Base-by-base conservation (phyloP, 2,329 filamentous ascomycete genomes). In the Phaeosphaeriaceae sp. region DNA sequence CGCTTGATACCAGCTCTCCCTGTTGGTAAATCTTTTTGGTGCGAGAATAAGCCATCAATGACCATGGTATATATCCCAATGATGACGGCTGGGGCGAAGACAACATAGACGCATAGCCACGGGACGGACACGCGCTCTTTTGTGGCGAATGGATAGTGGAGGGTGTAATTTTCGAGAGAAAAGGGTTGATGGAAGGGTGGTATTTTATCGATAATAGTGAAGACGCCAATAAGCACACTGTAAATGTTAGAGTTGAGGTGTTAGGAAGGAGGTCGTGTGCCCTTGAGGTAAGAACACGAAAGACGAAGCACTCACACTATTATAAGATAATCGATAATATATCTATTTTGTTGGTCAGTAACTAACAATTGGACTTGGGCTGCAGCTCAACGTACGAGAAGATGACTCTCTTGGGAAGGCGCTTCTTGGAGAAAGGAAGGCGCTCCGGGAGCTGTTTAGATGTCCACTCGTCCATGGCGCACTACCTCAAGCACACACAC, bases 301-400 rank as follows among this genome's bases (percentile, higher is more conserved):
- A 50, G 34, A 56, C 35, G 46, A 44, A 20, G 30, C 43, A 38
- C 79, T 62, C 73, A 83, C 82, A 83, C 64, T 49, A 85, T 79
- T 46, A 84, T 82, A 43, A 82, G 75, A 75, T 84, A 85, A 74
- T 85, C 82, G 55, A 79, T 70, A 52, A 83, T 77, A 62, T 84
- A 84, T 61, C 80, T 83, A 60, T 28, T n/a, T n/a, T n/a, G 20
- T 15, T 29, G 47, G 59, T 70, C 43, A 71, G 69, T 48, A 36
- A 36, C 12, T 3, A 12, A 30, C 42, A 5, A 17, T 39, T 30
- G 42, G 32, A 41, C 15, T 35, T 36, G 5, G 15, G 21, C 42
- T 26, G 12, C 16, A 17, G 30, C 18, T 50, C 36, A 43, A 74
- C 77, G 63, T 63, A 83, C 79, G 80, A 82, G 60, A 82, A 75